These are phyloP conservation scores for Ophiosphaerella korrae DNA, from an alignment of 2,329 filamentous ascomycete genomes.

Conservation along the genomic window DNA sequence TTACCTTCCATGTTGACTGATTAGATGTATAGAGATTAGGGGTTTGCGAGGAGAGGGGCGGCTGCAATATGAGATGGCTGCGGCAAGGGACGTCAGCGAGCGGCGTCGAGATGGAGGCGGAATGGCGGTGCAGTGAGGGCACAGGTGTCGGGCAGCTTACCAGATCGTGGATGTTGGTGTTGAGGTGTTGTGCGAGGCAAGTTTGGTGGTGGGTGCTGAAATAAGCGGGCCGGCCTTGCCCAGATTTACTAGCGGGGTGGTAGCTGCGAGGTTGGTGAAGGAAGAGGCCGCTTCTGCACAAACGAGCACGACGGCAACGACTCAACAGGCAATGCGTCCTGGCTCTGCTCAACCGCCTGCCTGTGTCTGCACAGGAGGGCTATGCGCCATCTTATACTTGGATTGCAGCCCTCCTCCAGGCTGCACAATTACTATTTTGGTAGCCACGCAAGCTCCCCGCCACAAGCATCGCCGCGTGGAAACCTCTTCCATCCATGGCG, in stretches of 20 bases:
- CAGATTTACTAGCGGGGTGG: constrained; percentile 44
- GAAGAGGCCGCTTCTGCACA: constrained; percentile 28
- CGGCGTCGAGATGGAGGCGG: constrained; percentile 24
- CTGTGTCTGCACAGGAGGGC: no score
- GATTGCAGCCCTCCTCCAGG: constrained; percentile 22
- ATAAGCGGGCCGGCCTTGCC: constrained; percentile 50
- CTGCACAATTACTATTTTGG: constrained; percentile 28
- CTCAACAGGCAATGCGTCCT: constrained; percentile 9
- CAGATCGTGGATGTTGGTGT: constrained; percentile 34
- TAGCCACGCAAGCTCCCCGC: constrained; percentile 45
- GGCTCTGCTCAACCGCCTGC: no score
- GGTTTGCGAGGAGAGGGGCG: constrained; percentile 37
- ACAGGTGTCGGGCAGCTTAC: constrained; percentile 39
- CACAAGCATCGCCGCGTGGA: constrained; percentile 24
- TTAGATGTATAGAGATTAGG: constrained; percentile 45
- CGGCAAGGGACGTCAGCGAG: constrained; percentile 36
- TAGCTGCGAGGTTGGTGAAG: constrained; percentile 40
- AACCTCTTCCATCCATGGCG: constrained; percentile 27
- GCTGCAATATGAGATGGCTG: constrained; percentile 38
- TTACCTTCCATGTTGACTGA: constrained; percentile 69
- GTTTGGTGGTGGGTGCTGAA: constrained; percentile 47
- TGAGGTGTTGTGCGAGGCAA: constrained; percentile 47
- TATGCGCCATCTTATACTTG: constrained; percentile 16
- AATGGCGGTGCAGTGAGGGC: constrained; percentile 34
- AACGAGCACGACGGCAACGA: constrained; percentile 19